Evolutionary conservation across 169 alveolate genomes (phyloP).

Genomic region (Eimeria tenella): DNA sequence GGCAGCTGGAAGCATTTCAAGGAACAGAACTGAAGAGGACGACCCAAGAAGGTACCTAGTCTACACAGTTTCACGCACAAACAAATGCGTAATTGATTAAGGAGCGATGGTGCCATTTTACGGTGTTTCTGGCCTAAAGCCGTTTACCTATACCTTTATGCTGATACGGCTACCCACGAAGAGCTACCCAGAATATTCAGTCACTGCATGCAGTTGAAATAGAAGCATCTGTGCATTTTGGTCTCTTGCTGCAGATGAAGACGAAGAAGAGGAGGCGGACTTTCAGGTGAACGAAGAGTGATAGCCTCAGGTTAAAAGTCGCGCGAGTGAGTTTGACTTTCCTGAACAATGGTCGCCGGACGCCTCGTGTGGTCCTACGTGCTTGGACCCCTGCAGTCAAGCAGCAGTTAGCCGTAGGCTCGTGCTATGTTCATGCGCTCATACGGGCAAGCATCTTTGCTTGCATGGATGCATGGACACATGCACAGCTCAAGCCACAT

Average conservation of each 20-base stretch:
- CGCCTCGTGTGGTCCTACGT: background rate
- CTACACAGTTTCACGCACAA: background rate
- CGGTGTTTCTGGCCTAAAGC: too few species aligned
- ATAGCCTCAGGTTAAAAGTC: background rate
- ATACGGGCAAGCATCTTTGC: background rate
- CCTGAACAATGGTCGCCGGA: background rate
- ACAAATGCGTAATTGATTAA: too few species aligned
- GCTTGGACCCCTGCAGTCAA: background rate
- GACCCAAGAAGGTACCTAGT: slow-evolving; percentile 18
- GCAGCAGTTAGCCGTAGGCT: background rate
- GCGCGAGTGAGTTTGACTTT: too few species aligned
- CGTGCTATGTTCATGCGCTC: background rate
- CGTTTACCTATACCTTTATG: too few species aligned
- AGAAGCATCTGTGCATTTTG: background rate
- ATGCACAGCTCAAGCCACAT: background rate
- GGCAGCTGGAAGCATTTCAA: slow-evolving; percentile 34
- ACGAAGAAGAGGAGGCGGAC: slow-evolving; percentile 45
- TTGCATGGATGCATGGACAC: background rate
- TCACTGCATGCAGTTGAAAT: background rate
- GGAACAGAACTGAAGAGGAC: background rate
- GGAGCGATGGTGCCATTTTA: too few species aligned
- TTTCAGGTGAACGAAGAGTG: slow-evolving; percentile 11
- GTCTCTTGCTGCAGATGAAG: background rate
- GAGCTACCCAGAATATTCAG: background rate
- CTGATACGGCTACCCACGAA: background rate